These are phyloP conservation scores for Cercospora sojina DNA, from an alignment of 2,329 filamentous ascomycete species.

Conservation along the genomic window DNA sequence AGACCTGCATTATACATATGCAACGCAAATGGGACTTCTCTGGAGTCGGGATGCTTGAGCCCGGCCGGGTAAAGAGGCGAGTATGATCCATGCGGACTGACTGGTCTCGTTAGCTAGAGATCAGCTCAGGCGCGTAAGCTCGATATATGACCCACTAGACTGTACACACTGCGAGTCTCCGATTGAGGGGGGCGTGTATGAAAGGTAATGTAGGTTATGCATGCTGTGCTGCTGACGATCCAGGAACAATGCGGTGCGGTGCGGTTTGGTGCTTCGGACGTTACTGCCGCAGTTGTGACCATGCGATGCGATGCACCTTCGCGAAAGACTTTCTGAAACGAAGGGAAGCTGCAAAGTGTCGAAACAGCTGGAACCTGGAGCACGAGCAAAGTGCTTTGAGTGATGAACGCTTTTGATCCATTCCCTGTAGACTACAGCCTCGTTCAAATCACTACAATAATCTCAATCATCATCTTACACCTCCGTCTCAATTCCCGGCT, in stretches of 20 bases:
- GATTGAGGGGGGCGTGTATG: background rate
- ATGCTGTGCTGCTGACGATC: background rate
- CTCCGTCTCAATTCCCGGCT: constrained; percentile 66
- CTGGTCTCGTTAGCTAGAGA: background rate
- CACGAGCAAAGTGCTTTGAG: too few species aligned
- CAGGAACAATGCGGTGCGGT: background rate
- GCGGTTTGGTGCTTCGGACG: background rate
- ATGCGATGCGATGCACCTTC: background rate
- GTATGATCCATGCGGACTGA: background rate
- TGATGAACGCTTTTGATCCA: too few species aligned
- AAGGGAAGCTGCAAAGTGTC: background rate
- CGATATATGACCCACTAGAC: background rate
- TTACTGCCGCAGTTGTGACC: background rate
- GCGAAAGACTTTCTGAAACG: background rate
- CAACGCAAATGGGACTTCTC: background rate
- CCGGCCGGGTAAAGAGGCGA: background rate
- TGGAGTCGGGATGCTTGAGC: background rate
- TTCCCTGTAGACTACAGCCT: too few species aligned
- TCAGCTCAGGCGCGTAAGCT: background rate
- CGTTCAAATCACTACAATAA: too few species aligned
- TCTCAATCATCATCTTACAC: too few species aligned
- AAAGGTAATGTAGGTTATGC: background rate
- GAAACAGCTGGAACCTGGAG: background rate
- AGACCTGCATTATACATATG: background rate
- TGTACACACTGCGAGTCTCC: background rate